phyloP scores from a whole-genome alignment of 2,329 filamentous ascomycete species.

The Colletotrichum truncatum region DNA sequence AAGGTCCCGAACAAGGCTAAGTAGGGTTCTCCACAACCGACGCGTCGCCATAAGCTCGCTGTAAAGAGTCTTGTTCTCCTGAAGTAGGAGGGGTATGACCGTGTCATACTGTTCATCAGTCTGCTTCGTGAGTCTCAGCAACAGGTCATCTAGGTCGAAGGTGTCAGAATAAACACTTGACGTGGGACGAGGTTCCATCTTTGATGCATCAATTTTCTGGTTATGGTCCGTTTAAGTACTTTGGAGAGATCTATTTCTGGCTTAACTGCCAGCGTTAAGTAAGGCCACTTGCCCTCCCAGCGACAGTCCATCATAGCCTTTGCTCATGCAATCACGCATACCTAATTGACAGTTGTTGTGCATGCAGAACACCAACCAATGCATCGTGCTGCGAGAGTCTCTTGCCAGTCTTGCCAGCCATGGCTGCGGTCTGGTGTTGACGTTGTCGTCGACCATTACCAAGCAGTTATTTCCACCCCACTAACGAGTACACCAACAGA shows the following conservation, averaged over 20 bases:
- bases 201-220: neutral
- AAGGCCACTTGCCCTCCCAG: neutral
- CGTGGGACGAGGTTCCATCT: neutral
- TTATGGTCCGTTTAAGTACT: neutral
- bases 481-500: neutral
- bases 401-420: neutral
- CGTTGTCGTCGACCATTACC: neutral
- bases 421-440: neutral
- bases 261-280: neutral
- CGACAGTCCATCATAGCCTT: neutral
- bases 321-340: neutral
- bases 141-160: neutral
- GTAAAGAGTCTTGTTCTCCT: neutral
- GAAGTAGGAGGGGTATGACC: neutral
- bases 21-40: neutral
- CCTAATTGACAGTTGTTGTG: too few relatives aligned
- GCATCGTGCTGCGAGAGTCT: neutral
- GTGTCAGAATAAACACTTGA: neutral
- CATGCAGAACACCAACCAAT: neutral
- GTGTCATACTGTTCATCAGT: neutral
- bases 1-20: neutral
- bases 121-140: neutral
- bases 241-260: neutral
- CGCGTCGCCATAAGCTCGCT: neutral
- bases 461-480: neutral